Evolutionary conservation across 106 monocot species (phyloP), one percentile per base, ranked within the genome.

Genomic region (Phalaenopsis aphrodite): DNA sequence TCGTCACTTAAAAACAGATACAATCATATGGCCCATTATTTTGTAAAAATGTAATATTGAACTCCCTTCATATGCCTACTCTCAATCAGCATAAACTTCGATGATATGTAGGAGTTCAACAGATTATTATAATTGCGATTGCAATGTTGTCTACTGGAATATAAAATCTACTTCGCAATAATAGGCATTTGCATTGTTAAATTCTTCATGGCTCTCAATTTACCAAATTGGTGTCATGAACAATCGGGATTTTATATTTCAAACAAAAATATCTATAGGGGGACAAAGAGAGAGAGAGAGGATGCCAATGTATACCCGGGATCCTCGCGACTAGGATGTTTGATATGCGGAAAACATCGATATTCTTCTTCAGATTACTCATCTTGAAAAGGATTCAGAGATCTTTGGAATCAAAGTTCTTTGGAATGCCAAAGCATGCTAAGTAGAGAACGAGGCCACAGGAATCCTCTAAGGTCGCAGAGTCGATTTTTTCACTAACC

Each of bases 401-500:
- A 23, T 83, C 85, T 45, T 48, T 76, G 14, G 42, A 38, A 8
- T 39, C 48, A 52, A 91, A 83, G 55, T 88, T 85, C 1, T 30
- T 0, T 8, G 88, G 91, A 23, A 91, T 77, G 19, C 91, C 91
- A 58, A 87, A 88, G 1, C 80, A 80, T 0, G 79, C 85, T 1
- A 91, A 24, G n/a, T 86, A 78, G 8, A 91, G 88, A 2, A 79
- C 11, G 39, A 91, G 85, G 19, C 91, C 91, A 16, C 83, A 81
- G 5, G 87, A 86, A 49, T 88, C 91, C 11, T 75, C 79, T 2
- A 83, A 23, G 4, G 58, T 68, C 1, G 92, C 84, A 2, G 30
- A 2, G 18, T 58, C 49, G 5, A 87, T 5, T 23, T 87, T 82
- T 72, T 84, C 89, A 8, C 9, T 39, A 4, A 82, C 49, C 7